Conservation (phyloP, 2,329 filamentous ascomycete genomes). For the Penicillium sp. region DNA sequence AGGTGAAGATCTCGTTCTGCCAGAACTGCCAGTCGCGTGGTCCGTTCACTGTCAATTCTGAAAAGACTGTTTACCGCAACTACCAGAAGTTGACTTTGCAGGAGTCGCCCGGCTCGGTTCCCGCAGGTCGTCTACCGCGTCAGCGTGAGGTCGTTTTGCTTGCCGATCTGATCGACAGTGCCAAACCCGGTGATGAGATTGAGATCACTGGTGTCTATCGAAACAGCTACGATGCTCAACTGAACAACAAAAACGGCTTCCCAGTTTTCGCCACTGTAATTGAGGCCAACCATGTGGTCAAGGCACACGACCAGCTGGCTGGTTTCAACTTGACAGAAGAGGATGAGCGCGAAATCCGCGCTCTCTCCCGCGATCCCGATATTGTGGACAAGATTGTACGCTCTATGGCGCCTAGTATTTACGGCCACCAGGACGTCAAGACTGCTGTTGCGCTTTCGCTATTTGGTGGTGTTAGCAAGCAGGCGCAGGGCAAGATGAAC, state of each 20-base stretch:
- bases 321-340: constrained; percentile 94
- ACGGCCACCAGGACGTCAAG: constrained; percentile 95
- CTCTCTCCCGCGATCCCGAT: constrained; percentile 81
- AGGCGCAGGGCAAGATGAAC: constrained; percentile 80
- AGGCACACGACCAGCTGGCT: constrained; percentile 94
- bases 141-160: constrained; percentile 92
- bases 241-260: constrained; percentile 98
- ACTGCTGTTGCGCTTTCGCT: constrained; percentile 91
- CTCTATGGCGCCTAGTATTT: constrained; percentile 95
- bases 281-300: constrained; percentile 95
- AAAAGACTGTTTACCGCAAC: constrained; percentile 97
- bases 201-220: constrained; percentile 96
- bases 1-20: constrained; percentile 95
- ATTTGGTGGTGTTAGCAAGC: constrained; percentile 92
- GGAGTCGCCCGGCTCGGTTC: constrained; percentile 94
- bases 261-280: constrained; percentile 97
- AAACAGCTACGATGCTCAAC: constrained; percentile 95
- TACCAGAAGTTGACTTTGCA: constrained; percentile 98
- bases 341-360: constrained; percentile 86
- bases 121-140: constrained; percentile 87
- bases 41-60: constrained; percentile 91
- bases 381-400: constrained; percentile 90
- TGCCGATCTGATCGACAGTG: constrained; percentile 94
- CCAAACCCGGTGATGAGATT: constrained; percentile 96
- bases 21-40: constrained; percentile 94